phyloP scores from a whole-genome alignment of 2,329 filamentous ascomycete genomes.

The Penicillium palitans region DNA sequence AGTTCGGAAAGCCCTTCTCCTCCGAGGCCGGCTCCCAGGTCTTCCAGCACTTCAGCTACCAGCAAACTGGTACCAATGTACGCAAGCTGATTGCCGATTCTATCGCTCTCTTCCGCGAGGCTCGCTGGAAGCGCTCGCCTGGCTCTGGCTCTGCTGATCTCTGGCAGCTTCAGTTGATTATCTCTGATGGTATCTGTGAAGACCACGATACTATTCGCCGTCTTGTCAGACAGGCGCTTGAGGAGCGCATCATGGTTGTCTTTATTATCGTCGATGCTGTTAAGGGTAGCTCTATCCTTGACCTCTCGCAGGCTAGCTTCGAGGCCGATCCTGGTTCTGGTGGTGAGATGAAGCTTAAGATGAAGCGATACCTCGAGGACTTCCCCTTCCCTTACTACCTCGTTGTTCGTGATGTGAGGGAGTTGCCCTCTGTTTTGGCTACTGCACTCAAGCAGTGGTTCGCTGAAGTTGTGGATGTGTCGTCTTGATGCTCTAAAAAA shows the following conservation, averaged over 20 bases:
- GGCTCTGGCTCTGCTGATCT: constrained; percentile 65
- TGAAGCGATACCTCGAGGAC: constrained; percentile 87
- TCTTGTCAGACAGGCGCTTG: constrained; percentile 81
- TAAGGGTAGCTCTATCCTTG: constrained; percentile 64
- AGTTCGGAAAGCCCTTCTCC: constrained; percentile 78
- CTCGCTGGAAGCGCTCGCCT: constrained; percentile 60
- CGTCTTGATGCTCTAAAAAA: constrained; percentile 28
- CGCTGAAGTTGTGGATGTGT: constrained; percentile 62
- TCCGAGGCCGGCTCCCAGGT: constrained; percentile 79
- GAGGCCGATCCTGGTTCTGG: constrained; percentile 60
- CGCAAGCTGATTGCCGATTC: constrained; percentile 72
- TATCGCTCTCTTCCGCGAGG: constrained; percentile 77
- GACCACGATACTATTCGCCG: constrained; percentile 81
- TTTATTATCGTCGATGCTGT: constrained; percentile 89
- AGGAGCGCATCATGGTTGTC: constrained; percentile 95
- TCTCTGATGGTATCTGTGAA: constrained; percentile 91
- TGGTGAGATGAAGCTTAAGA: constrained; percentile 68
- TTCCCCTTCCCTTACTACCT: constrained; percentile 98
- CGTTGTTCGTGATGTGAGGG: constrained; percentile 86
- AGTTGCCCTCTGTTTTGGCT: constrained; percentile 84
- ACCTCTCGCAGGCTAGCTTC: constrained; percentile 85
- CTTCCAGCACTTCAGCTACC: constrained; percentile 80
- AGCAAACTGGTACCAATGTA: constrained; percentile 84
- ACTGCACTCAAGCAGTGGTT: constrained; percentile 95
- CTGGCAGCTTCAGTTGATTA: constrained; percentile 91